phyloP scores from a whole-genome alignment of 768 basidiomycete species.

The Chiua virens region DNA sequence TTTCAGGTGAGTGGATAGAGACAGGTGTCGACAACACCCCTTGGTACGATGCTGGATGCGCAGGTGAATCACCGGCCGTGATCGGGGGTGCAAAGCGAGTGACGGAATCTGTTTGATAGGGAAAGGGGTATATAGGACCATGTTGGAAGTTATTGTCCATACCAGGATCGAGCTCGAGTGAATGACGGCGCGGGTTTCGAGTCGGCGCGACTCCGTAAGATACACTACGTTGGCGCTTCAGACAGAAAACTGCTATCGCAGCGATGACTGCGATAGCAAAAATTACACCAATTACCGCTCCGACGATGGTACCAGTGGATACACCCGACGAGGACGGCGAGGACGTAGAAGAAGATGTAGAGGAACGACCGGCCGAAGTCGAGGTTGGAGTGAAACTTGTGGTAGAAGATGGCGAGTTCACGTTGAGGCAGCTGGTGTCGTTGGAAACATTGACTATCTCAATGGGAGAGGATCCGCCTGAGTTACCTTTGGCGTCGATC shows the following conservation, averaged over 20 bases:
- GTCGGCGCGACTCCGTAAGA: conserved; percentile 31
- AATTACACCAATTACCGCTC: conserved; percentile 48
- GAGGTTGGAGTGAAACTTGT: conserved; percentile 23
- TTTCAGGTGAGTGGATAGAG: conserved; percentile 10
- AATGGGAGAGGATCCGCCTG: conserved; percentile 64
- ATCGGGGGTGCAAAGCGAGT: conserved; percentile 15
- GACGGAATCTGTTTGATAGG: conserved; percentile 25
- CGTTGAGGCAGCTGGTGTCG: conserved; percentile 51
- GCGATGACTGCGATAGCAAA: conserved; percentile 53
- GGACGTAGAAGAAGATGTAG: conserved; percentile 21
- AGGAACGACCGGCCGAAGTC: conserved; percentile 11
- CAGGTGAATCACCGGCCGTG: not conserved
- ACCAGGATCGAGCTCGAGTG: conserved; percentile 39
- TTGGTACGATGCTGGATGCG: not conserved
- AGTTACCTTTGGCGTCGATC: conserved; percentile 47
- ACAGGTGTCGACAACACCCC: conserved; percentile 5
- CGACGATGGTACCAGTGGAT: conserved; percentile 49
- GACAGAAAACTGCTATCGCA: conserved; percentile 52
- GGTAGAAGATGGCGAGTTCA: conserved; percentile 55
- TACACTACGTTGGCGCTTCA: conserved; percentile 32
- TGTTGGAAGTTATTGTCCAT: conserved; percentile 28
- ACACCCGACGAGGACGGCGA: conserved; percentile 23
- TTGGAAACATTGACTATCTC: conserved; percentile 46
- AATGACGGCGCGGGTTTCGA: conserved; percentile 33
- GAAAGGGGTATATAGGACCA: conserved; percentile 36